Base-by-base conservation (phyloP, 768 basidiomycete genomes). In the Collybia mongolica region DNA sequence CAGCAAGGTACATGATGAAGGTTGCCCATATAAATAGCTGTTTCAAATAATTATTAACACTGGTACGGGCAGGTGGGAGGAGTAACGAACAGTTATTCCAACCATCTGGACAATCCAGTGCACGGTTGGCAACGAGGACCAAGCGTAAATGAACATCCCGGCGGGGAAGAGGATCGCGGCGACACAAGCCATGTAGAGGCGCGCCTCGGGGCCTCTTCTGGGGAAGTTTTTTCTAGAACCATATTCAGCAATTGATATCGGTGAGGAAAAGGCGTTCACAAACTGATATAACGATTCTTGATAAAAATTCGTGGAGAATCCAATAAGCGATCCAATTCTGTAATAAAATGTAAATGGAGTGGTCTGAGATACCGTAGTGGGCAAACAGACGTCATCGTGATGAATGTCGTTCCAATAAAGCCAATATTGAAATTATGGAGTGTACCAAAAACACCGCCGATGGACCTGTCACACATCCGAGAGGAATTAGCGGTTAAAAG, bases 91-190 rank as follows among this genome's bases (percentile, higher is more conserved):
- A 3, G 59, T 63, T 15, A 86, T 74, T 5, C 79, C 86, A 29
- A 87, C 74, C 18, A 71, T 72, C 17, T 79, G 72, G 0, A 67
- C 80, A 32, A 86, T 79, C 88, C 88, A 90, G 48, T 74, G 77
- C 2, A 88, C 71, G 12, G 55, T 56, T 0, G 73, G 47, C 50
- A 71, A 78, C 11, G 82, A 78, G 2, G 83, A 81, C 82, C 86
- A 89, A 0, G 83, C 86, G 55, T 84, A 91, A 28, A 89, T 81
- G 65, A 88, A 79, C 77, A 86, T 83, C 17, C 77, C 79, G 0
- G 64, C 55, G 0, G 86, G 84, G 41, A 84, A 69, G 14, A 82
- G 58, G 36, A 85, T 36, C 0, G 74, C 78, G 0, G 81, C 82
- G 26, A 74, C 61, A 55, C 84, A 84, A 8, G 84, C 76, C 22